phyloP scores from a whole-genome alignment of 2,329 filamentous ascomycete genomes.

The Fonsecaea pedrosoi region DNA sequence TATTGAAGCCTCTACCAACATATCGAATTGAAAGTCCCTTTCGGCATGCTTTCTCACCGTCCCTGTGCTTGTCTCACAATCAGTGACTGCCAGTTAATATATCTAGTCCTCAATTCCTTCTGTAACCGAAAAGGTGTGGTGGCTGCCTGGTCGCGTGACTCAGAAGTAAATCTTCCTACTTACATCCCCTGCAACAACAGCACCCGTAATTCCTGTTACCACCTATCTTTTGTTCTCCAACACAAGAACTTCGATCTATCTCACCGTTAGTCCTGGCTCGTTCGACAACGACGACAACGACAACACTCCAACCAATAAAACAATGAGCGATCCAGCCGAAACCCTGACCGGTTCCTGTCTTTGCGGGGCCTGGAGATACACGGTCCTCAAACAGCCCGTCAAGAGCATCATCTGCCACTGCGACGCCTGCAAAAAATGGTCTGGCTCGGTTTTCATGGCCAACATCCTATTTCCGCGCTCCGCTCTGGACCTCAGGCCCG shows the following conservation, averaged over 20 bases:
- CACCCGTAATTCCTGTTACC: no score
- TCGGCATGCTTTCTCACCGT: no score
- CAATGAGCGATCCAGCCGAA: background rate
- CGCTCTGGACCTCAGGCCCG: background rate
- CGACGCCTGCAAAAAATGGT: slow-evolving; percentile 5
- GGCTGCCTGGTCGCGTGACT: no score
- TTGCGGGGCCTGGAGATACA: slow-evolving; percentile 2
- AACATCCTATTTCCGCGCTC: slow-evolving; percentile 3
- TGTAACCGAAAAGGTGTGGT: no score
- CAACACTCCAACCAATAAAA: background rate
- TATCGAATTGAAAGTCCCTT: no score
- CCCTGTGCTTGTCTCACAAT: no score
- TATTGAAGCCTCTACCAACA: no score
- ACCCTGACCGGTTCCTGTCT: background rate
- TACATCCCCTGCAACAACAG: no score
- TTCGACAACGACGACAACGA: background rate
- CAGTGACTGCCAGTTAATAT: no score
- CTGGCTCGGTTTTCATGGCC: background rate
- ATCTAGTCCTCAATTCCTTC: no score
- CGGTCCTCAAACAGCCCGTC: background rate
- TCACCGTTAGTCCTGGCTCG: background rate
- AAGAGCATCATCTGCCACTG: slow-evolving; percentile 9
- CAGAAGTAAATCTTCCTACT: no score
- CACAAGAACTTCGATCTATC: background rate
- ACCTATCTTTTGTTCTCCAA: background rate